Conservation (phyloP, 805 yeast species). For the Yarrowia yakushimensis region DNA sequence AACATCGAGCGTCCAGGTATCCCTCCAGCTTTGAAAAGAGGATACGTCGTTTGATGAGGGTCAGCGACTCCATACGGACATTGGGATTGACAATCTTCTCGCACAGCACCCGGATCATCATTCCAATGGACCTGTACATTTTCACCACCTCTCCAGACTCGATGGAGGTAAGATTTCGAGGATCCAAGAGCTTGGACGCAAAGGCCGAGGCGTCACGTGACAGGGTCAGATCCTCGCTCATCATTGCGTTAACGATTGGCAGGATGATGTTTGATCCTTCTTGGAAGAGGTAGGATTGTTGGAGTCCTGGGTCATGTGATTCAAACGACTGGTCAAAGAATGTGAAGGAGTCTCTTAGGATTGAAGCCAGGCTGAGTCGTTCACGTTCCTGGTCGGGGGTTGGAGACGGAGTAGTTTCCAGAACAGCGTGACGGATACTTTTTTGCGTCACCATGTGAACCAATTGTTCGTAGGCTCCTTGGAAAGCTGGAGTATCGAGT, state of each 20-base stretch:
- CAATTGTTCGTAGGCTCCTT: neutral
- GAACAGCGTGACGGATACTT: neutral
- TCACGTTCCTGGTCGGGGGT: slow-evolving; percentile 18
- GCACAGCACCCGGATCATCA: slow-evolving; percentile 38
- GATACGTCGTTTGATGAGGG: slow-evolving; percentile 1
- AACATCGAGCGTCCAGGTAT: slow-evolving; percentile 41
- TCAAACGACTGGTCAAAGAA: slow-evolving; percentile 26
- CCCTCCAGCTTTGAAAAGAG: slow-evolving; percentile 32
- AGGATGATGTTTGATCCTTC: slow-evolving; percentile 2
- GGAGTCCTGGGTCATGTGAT: slow-evolving; percentile 15
- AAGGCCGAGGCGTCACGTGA: slow-evolving; percentile 9
- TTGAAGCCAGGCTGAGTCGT: neutral
- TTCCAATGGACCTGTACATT: slow-evolving; percentile 30
- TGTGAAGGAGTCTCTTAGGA: slow-evolving; percentile 27
- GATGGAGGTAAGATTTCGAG: neutral
- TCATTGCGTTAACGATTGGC: slow-evolving; percentile 19
- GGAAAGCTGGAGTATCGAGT: neutral
- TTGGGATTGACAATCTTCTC: slow-evolving; percentile 12
- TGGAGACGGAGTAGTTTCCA: neutral
- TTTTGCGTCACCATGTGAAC: slow-evolving; percentile 11
- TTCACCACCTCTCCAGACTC: neutral
- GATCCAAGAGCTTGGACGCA: slow-evolving; percentile 1
- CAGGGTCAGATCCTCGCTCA: slow-evolving; percentile 8
- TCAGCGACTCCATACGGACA: neutral
- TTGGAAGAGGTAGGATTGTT: neutral